Percentiles rank a stretch among this genome's conserved stretches.
Conservation (phyloP, 2,329 filamentous ascomycete species). For the Monosporascus sp. region DNA sequence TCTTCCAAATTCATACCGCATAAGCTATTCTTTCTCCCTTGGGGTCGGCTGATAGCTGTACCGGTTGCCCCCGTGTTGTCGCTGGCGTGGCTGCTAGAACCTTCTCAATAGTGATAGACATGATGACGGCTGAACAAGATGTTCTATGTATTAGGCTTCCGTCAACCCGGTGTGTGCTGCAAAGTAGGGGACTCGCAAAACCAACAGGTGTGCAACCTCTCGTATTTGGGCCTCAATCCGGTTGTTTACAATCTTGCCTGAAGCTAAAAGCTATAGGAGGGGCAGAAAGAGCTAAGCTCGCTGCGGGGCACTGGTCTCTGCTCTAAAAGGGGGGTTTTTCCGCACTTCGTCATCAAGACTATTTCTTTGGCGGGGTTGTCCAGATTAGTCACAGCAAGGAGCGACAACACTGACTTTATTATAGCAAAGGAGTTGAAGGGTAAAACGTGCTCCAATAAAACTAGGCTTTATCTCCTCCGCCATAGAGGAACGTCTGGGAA, state of each 20-base stretch:
- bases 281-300: background rate
- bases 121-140: conserved; percentile 12
- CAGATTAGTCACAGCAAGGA: too few species aligned
- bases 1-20: conserved; percentile 55
- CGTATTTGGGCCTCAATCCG: background rate
- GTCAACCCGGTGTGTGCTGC: background rate
- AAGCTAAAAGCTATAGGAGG: background rate
- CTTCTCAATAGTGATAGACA: conserved; percentile 55
- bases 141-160: background rate
- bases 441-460: too few species aligned
- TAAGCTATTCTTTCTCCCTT: conserved; percentile 93
- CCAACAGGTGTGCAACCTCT: background rate
- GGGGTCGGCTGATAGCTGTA: conserved; percentile 78
- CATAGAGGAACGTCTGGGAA: too few species aligned
- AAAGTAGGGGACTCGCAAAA: too few species aligned
- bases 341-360: too few species aligned
- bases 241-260: background rate
- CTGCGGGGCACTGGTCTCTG: background rate
- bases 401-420: too few species aligned
- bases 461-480: too few species aligned
- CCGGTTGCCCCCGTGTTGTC: conserved; percentile 80
- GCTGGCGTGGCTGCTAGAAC: conserved; percentile 83
- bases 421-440: too few species aligned
- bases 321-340: too few species aligned
- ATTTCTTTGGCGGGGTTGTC: too few species aligned